phyloP scores from a whole-genome alignment of 495 filamentous ascomycete genomes.

The Oidiodendron maius region DNA sequence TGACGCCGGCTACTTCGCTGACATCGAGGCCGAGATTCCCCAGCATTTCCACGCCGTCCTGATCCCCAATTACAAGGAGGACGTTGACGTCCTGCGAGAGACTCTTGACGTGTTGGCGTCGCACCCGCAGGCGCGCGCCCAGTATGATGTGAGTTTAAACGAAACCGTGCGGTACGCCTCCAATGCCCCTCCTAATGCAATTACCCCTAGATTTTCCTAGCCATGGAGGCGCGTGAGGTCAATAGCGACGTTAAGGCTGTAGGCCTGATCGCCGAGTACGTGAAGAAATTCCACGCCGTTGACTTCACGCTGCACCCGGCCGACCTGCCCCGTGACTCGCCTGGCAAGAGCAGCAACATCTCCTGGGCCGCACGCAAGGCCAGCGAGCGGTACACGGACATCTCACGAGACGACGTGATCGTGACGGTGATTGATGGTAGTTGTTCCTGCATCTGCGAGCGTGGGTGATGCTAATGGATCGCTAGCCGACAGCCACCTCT shows the following conservation, averaged over 20 bases:
- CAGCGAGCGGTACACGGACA: conserved; percentile 23
- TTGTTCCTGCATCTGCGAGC: conserved; percentile 14
- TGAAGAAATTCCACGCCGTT: conserved; percentile 54
- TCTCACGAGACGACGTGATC: conserved; percentile 50
- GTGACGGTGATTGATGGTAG: conserved; percentile 66
- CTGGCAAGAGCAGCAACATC: conserved; percentile 65
- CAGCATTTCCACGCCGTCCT: conserved; percentile 51
- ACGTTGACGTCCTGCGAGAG: conserved; percentile 55
- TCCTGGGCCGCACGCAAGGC: conserved; percentile 44
- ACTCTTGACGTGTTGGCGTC: conserved; percentile 60
- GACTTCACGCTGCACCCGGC: conserved; percentile 55
- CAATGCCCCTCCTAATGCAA: neutral
- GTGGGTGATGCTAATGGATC: neutral
- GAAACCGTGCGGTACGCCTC: neutral
- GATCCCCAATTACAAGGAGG: conserved; percentile 66
- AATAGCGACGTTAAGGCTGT: conserved; percentile 47
- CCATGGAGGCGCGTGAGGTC: conserved; percentile 61
- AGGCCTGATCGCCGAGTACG: conserved; percentile 45
- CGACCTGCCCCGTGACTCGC: conserved; percentile 54
- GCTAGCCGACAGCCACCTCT: conserved; percentile 63
- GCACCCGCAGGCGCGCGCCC: conserved; percentile 53
- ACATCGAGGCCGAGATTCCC: conserved; percentile 19
- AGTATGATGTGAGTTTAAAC: conserved; percentile 64
- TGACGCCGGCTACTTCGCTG: neutral
- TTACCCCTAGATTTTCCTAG: conserved; percentile 51